Conservation (phyloP, 257 asterid species). For the Lavandula angustifolia region DNA sequence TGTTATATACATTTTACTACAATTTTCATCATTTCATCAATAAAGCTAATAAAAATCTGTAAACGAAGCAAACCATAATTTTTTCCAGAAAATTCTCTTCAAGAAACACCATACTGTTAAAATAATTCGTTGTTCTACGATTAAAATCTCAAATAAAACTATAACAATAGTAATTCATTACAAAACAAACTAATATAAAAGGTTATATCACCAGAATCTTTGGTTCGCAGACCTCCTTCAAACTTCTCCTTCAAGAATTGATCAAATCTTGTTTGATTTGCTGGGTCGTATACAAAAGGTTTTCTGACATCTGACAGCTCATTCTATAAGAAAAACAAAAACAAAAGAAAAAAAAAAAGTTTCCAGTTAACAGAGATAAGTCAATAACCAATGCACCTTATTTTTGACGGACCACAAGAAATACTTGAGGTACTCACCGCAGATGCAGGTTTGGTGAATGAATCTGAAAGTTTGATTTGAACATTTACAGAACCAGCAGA, state of each 20-base stretch:
- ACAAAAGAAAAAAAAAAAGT: conserved; percentile 20
- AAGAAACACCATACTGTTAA: too few species aligned
- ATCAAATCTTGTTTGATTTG: conserved; percentile 86
- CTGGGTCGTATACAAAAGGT: conserved; percentile 75
- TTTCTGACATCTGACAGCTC: conserved; percentile 53
- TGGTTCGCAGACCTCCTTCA: conserved; percentile 88
- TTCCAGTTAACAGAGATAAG: conserved; percentile 10
- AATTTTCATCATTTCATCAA: too few species aligned
- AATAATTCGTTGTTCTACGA: too few species aligned
- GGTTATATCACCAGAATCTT: conserved; percentile 82
- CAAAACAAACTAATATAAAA: too few species aligned
- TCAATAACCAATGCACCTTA: neutral
- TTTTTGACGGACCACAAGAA: conserved; percentile 8
- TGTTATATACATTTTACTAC: too few species aligned
- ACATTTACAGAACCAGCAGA: conserved; percentile 60
- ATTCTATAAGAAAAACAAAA: conserved; percentile 44
- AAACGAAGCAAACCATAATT: too few species aligned
- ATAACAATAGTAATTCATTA: too few species aligned
- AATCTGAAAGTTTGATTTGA: conserved; percentile 75
- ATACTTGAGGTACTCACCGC: conserved; percentile 58
- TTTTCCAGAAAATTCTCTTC: too few species aligned
- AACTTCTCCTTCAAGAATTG: conserved; percentile 95
- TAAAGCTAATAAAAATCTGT: too few species aligned
- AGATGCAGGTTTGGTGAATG: conserved; percentile 74
- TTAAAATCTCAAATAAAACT: too few species aligned